A percentile compares a stretch with the other conserved stretches of the same genome.
Conservation (phyloP, 2,329 filamentous ascomycete species). For the Epichloe elymi region DNA sequence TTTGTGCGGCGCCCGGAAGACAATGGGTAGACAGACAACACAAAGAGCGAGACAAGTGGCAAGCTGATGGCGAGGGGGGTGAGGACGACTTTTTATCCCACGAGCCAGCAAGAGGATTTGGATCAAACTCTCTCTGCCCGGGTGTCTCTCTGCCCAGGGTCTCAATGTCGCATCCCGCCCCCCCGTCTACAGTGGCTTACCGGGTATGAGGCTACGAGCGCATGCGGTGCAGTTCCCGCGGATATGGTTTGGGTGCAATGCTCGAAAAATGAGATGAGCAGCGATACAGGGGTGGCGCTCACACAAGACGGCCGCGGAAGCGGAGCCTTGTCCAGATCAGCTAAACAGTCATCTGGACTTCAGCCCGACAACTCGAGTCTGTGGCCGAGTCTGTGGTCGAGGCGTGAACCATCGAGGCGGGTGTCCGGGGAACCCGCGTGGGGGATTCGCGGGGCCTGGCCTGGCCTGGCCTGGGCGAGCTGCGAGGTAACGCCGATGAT, state of each 20-base stretch:
- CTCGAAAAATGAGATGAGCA: not conserved
- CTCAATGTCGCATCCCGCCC: constrained; percentile 3
- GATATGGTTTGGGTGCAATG: not conserved
- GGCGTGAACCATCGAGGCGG: constrained; percentile 4
- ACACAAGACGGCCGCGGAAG: not conserved
- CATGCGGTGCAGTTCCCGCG: not conserved
- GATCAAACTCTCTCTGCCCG: not conserved
- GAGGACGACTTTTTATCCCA: constrained; percentile 6
- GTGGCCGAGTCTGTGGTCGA: not conserved
- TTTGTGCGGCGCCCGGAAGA: not conserved
- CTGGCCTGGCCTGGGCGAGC: constrained; percentile 16
- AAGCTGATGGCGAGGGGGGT: not conserved
- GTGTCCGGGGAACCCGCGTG: constrained; percentile 18
- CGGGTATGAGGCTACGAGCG: not conserved
- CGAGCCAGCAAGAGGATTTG: not conserved
- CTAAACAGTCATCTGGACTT: not conserved
- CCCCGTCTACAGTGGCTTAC: not conserved
- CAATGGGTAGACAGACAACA: constrained; percentile 3
- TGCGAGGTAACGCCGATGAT: constrained; percentile 21
- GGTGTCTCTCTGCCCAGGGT: not conserved
- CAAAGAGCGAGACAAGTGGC: not conserved
- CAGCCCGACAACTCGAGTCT: not conserved
- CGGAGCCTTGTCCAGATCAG: constrained; percentile 1
- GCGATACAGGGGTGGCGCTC: constrained; percentile 2
- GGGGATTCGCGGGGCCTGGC: constrained; percentile 7